Evolutionary conservation across 495 filamentous ascomycete genomes (phyloP).

Genomic region (Niebla homalea): DNA sequence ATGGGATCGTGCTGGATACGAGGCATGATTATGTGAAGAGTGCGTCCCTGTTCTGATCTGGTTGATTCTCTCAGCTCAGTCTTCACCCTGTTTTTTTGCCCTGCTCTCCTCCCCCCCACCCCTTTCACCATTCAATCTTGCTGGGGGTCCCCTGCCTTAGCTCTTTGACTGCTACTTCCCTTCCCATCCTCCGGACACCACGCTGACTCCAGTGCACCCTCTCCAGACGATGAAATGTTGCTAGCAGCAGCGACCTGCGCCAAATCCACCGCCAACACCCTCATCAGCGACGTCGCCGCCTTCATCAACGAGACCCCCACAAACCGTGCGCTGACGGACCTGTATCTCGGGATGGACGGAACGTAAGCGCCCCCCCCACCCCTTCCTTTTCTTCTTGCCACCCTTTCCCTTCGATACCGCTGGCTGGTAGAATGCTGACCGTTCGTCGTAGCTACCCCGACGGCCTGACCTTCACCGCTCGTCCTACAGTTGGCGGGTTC

Average conservation of each 20-base stretch:
- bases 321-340: conserved; percentile 38
- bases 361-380: conserved; percentile 24
- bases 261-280: conserved; percentile 28
- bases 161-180: background rate
- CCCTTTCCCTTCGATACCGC: background rate
- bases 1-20: conserved; percentile 40
- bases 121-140: too few relatives aligned
- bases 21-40: conserved; percentile 36
- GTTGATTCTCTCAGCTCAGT: background rate
- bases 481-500: conserved; percentile 41
- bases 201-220: too few relatives aligned
- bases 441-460: conserved; percentile 23
- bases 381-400: background rate
- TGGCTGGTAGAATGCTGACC: background rate
- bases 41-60: conserved; percentile 6
- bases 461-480: conserved; percentile 31
- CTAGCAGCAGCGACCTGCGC: conserved; percentile 37
- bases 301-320: conserved; percentile 44
- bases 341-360: conserved; percentile 37
- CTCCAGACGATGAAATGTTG: conserved; percentile 34
- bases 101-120: too few relatives aligned
- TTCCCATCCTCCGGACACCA: too few relatives aligned
- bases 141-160: background rate
- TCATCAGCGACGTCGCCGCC: conserved; percentile 32
- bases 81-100: background rate